Percentiles rank a stretch among this genome's conserved stretches.
phyloP scores from a whole-genome alignment of 2,329 filamentous ascomycete species.

The Phialophora macrospora region DNA sequence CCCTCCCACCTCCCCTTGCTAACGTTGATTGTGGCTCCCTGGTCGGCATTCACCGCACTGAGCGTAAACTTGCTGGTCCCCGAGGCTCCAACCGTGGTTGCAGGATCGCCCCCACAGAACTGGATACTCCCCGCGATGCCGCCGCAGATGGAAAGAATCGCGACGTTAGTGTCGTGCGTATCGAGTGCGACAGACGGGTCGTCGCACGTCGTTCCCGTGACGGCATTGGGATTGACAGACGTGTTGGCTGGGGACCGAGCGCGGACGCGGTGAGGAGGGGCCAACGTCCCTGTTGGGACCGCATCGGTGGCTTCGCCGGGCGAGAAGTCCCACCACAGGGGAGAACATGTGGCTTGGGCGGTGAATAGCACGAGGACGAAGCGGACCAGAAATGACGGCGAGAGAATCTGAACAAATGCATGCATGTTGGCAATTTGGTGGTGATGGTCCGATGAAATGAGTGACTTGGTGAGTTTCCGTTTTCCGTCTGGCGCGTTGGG shows the following conservation, averaged over 20 bases:
- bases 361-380: conserved; percentile 1
- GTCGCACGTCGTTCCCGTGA: conserved; percentile 44
- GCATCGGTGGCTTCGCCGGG: not conserved
- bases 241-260: conserved; percentile 33
- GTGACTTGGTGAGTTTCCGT: not conserved
- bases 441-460: not conserved
- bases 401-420: conserved; percentile 3
- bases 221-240: conserved; percentile 41
- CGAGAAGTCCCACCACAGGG: conserved; percentile 15
- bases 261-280: conserved; percentile 7
- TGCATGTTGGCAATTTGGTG: not conserved
- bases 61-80: conserved; percentile 58
- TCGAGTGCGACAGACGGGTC: conserved; percentile 50
- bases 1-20: conserved; percentile 60
- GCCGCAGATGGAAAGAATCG: conserved; percentile 57
- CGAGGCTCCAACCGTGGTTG: conserved; percentile 53
- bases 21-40: conserved; percentile 58
- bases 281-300: conserved; percentile 2
- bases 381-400: not conserved
- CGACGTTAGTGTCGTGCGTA: conserved; percentile 58
- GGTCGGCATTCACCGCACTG: conserved; percentile 43
- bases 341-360: conserved; percentile 6
- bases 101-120: conserved; percentile 54
- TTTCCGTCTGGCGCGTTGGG: not conserved
- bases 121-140: conserved; percentile 54